Percentiles rank a stretch among this genome's conserved stretches.
These are phyloP conservation scores for Jaapia argillacea DNA, from an alignment of 768 basidiomycete species.

Conservation along the genomic window DNA sequence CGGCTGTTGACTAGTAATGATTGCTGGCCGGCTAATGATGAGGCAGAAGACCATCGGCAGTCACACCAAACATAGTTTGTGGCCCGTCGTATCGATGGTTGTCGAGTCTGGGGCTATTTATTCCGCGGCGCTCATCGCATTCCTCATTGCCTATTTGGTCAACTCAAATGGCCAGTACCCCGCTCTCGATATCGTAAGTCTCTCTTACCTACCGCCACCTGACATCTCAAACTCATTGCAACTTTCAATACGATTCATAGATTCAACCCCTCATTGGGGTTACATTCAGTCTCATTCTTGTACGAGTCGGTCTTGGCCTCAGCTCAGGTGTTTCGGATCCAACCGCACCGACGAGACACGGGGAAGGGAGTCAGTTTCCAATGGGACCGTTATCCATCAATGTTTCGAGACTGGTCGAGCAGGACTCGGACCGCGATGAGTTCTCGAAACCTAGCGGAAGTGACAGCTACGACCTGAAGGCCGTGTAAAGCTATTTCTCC, in stretches of 20 bases:
- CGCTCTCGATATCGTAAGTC: slow-evolving; percentile 24
- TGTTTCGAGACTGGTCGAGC: neutral
- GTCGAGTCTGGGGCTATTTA: slow-evolving; percentile 30
- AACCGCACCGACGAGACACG: neutral
- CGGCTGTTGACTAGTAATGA: neutral
- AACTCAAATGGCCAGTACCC: slow-evolving; percentile 27
- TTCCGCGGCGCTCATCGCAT: slow-evolving; percentile 20
- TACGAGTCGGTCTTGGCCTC: neutral
- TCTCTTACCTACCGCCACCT: neutral
- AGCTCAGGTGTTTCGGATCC: neutral
- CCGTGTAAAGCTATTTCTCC: no score
- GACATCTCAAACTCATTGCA: no score
- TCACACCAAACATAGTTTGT: slow-evolving; percentile 12
- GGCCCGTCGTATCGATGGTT: slow-evolving; percentile 23
- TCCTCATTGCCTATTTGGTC: slow-evolving; percentile 23
- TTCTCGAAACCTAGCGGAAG: no score
- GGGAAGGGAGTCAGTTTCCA: neutral
- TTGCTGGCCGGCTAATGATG: slow-evolving; percentile 22
- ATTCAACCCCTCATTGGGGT: neutral
- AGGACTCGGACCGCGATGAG: no score
- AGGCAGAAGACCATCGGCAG: slow-evolving; percentile 14
- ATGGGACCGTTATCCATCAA: neutral
- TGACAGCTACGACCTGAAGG: no score
- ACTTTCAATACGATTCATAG: neutral
- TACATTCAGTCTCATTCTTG: neutral